Conservation (phyloP, 768 basidiomycete species). For the Omphalotus guepiniiformis region DNA sequence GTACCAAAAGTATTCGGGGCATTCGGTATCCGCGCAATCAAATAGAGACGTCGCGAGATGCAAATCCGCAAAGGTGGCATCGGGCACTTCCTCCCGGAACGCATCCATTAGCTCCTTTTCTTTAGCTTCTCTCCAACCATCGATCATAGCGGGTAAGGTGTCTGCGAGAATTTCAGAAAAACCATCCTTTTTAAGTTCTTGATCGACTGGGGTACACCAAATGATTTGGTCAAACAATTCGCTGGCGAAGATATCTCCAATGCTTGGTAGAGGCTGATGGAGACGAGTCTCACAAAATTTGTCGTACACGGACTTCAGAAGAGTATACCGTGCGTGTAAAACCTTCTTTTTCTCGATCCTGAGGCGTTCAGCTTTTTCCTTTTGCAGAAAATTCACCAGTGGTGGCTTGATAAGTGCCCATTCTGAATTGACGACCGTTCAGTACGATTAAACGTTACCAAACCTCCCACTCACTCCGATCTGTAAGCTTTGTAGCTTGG, state of each 20-base stretch:
- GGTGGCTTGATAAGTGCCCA: background rate
- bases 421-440: background rate
- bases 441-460: too few species aligned
- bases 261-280: background rate
- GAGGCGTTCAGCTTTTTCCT: background rate
- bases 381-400: background rate
- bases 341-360: background rate
- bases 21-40: background rate
- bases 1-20: background rate
- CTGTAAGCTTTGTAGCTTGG: slow-evolving; percentile 4
- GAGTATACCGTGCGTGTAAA: background rate
- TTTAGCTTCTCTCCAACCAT: background rate
- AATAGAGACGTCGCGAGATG: background rate
- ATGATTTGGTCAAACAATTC: background rate
- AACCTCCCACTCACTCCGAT: background rate
- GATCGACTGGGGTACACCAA: background rate
- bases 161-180: background rate
- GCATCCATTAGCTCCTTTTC: background rate
- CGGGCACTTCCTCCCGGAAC: background rate
- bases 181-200: background rate
- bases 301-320: background rate
- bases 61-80: background rate
- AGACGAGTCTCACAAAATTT: background rate
- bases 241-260: background rate
- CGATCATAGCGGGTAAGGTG: background rate